A percentile compares a stretch with the other conserved stretches of the same genome.
Evolutionary conservation across 805 yeast species (phyloP).

Genomic region (Teunomyces atbi): DNA sequence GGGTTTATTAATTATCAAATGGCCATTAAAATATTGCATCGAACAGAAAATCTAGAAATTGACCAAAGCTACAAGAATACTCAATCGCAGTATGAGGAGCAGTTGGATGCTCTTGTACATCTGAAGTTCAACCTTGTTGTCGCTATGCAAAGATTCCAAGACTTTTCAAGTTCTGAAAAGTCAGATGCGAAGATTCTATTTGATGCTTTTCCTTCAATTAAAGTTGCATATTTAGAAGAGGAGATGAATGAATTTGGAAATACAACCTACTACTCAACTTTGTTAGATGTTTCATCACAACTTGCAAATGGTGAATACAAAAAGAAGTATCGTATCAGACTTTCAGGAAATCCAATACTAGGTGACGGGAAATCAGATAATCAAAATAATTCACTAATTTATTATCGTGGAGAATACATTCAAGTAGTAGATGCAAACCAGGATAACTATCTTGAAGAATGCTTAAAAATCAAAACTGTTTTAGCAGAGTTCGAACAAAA

Average conservation of each 20-base stretch:
- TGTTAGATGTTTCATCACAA: constrained; percentile 38
- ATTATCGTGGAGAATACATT: constrained; percentile 90
- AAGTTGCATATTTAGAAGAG: constrained; percentile 54
- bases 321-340: constrained; percentile 54
- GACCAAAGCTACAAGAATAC: neutral
- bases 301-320: constrained; percentile 52
- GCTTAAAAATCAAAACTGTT: constrained; percentile 83
- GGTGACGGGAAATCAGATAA: constrained; percentile 98
- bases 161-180: constrained; percentile 62
- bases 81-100: constrained; percentile 16
- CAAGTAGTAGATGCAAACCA: constrained; percentile 96
- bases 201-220: constrained; percentile 68
- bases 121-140: constrained; percentile 79
- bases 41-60: constrained; percentile 56
- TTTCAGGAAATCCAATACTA: constrained; percentile 90
- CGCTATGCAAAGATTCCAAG: constrained; percentile 82
- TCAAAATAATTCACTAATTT: constrained; percentile 84
- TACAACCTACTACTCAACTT: constrained; percentile 58
- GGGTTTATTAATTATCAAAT: constrained; percentile 79
- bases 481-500: constrained; percentile 89
- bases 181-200: constrained; percentile 67
- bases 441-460: constrained; percentile 92
- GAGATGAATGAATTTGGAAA: constrained; percentile 43
- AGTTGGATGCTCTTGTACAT: constrained; percentile 48
- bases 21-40: constrained; percentile 68